Conservation (phyloP, 768 basidiomycete species). For the Boletus pseudopeckii region DNA sequence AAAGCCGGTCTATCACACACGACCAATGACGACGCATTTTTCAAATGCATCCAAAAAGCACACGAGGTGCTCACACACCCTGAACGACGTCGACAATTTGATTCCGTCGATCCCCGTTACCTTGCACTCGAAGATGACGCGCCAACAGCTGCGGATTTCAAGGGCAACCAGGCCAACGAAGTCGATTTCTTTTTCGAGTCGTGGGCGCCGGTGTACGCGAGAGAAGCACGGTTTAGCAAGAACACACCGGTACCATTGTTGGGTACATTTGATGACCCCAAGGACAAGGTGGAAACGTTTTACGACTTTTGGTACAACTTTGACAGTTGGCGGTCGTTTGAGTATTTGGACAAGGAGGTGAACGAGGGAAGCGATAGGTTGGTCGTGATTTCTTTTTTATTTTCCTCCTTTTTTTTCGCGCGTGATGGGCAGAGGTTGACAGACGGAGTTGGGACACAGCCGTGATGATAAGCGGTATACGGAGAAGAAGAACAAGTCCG, state of each 20-base stretch:
- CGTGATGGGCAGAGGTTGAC: conserved; percentile 10
- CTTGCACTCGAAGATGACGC: conserved; percentile 72
- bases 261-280: conserved; percentile 65
- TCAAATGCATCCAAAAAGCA: conserved; percentile 99
- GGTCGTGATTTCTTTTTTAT: conserved; percentile 24
- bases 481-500: conserved; percentile 99
- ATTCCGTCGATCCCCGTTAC: conserved; percentile 86
- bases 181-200: conserved; percentile 64
- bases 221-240: conserved; percentile 91
- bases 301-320: conserved; percentile 99
- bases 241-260: conserved; percentile 79
- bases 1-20: conserved; percentile 76
- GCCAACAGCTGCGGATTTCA: conserved; percentile 62
- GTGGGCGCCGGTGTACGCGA: conserved; percentile 81
- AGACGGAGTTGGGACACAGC: conserved; percentile 37
- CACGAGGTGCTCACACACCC: conserved; percentile 85
- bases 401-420: background rate
- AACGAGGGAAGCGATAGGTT: conserved; percentile 96
- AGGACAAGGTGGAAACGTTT: conserved; percentile 84
- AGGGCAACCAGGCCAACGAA: conserved; percentile 42
- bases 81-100: conserved; percentile 91
- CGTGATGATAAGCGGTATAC: conserved; percentile 99
- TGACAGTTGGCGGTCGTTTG: conserved; percentile 97
- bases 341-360: conserved; percentile 97
- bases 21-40: conserved; percentile 96